phyloP scores from a whole-genome alignment of 768 basidiomycete genomes.

The Tricholomella constricta region DNA sequence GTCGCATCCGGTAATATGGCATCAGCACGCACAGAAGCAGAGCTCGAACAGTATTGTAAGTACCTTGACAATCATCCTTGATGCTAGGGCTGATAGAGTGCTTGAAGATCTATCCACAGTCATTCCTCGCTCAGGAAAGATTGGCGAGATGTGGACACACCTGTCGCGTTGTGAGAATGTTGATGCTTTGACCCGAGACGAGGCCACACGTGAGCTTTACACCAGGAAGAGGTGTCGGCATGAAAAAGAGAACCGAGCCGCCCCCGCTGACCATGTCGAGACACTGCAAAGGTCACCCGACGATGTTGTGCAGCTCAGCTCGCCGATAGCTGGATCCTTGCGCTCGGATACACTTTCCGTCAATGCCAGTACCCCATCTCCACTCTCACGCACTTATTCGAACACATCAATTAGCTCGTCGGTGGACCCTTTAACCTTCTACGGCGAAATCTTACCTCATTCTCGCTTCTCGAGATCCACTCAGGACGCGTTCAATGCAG shows the following conservation, averaged over 20 bases:
- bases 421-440: not conserved
- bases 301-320: too few relatives aligned
- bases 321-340: not conserved
- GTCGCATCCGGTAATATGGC: not conserved
- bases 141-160: not conserved
- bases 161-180: too few relatives aligned
- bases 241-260: not conserved
- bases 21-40: not conserved
- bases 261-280: not conserved
- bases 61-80: not conserved
- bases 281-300: too few relatives aligned
- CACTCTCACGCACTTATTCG: not conserved
- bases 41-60: not conserved
- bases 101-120: not conserved
- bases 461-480: not conserved
- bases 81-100: too few relatives aligned
- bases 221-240: not conserved
- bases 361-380: not conserved
- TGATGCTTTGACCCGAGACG: not conserved
- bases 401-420: not conserved
- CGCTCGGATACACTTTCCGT: not conserved
- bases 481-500: conserved; percentile 2
- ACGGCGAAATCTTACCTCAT: not conserved
- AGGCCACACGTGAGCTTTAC: not conserved
- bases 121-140: not conserved